Evolutionary conservation across 176 grass and related monocot genomes (phyloP).

Genomic region (Cymbopogon citratus): DNA sequence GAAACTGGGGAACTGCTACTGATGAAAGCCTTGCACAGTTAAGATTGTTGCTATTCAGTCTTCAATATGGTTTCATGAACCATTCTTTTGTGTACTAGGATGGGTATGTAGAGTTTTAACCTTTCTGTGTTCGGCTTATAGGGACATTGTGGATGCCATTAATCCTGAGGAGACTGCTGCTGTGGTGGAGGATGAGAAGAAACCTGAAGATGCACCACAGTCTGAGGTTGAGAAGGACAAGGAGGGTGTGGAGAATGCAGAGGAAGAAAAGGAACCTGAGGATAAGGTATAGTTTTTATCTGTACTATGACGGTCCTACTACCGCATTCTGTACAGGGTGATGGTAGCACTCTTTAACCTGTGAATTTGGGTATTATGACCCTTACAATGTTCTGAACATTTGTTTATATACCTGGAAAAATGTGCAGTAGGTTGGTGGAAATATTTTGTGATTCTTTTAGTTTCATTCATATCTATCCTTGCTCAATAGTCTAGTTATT

Average conservation of each 20-base stretch:
- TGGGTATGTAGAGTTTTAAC: background rate
- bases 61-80: background rate
- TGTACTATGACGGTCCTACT: background rate
- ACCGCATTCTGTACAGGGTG: background rate
- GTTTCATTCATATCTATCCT: background rate
- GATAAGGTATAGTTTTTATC: constrained; percentile 49
- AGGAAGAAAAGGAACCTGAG: constrained; percentile 57
- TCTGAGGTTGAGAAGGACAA: constrained; percentile 37
- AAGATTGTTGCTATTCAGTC: constrained; percentile 17
- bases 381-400: background rate
- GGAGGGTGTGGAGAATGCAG: constrained; percentile 28
- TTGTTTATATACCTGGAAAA: background rate
- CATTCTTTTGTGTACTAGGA: background rate
- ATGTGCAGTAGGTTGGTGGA: background rate
- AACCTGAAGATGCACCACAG: constrained; percentile 29
- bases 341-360: background rate
- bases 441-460: background rate
- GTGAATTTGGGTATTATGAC: background rate
- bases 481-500: background rate
- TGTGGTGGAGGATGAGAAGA: constrained; percentile 45
- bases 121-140: background rate
- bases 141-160: constrained; percentile 19
- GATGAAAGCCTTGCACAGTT: constrained; percentile 61
- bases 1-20: constrained; percentile 67
- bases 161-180: constrained; percentile 18